phyloP scores from a whole-genome alignment of 257 asterid species.

The Scutellaria minor region DNA sequence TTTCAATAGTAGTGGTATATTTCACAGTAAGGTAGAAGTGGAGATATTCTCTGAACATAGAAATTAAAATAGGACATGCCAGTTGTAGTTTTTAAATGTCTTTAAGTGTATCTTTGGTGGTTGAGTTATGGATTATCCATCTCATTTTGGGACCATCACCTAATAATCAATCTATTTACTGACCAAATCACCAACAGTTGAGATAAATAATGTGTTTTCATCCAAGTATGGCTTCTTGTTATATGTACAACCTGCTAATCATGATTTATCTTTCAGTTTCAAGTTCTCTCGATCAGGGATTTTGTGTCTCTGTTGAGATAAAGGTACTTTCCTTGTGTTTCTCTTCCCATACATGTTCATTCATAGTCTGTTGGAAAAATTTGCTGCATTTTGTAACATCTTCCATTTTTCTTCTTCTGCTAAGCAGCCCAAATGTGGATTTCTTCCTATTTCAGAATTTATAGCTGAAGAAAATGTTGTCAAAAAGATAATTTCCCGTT shows the following conservation, averaged over 20 bases:
- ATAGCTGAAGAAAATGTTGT: constrained; percentile 69
- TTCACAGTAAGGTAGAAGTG: background rate
- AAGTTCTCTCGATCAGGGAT: constrained; percentile 58
- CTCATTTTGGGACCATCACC: constrained; percentile 1
- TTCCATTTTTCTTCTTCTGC: constrained; percentile 32
- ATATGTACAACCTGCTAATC: constrained; percentile 28
- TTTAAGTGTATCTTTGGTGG: constrained; percentile 8
- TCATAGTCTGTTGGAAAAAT: constrained; percentile 26
- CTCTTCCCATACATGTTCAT: constrained; percentile 28
- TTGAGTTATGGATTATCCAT: constrained; percentile 15
- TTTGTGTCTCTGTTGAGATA: constrained; percentile 77
- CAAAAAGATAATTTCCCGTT: constrained; percentile 74
- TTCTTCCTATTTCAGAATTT: constrained; percentile 78
- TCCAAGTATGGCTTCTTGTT: constrained; percentile 21
- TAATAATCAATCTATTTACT: constrained; percentile 13
- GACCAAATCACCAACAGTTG: constrained; percentile 4
- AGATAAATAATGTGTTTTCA: constrained; percentile 21
- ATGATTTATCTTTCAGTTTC: constrained; percentile 41
- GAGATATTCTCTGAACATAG: background rate
- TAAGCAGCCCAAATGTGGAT: constrained; percentile 92
- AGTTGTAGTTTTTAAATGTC: constrained; percentile 19
- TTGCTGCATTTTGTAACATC: constrained; percentile 16
- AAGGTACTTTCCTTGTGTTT: constrained; percentile 60
- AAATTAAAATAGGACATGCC: background rate
- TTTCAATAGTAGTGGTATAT: constrained; percentile 1